Conservation (phyloP, 768 basidiomycete genomes). For the Chalciporus chontae region DNA sequence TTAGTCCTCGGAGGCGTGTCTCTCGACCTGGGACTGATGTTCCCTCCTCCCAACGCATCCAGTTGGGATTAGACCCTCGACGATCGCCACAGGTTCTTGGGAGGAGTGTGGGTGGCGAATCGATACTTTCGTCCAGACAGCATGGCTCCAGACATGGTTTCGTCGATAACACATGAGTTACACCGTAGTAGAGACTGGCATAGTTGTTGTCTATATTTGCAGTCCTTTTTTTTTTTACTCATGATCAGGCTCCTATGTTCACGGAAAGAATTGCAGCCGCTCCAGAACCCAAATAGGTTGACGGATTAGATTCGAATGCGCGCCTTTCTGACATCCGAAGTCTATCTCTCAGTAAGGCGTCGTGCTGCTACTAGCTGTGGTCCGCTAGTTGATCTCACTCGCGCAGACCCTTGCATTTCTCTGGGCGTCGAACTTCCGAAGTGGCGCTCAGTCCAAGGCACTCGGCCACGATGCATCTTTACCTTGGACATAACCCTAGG, state of each 20-base stretch:
- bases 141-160: constrained; percentile 6
- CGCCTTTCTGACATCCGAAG: too few relatives aligned
- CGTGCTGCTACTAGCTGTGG: too few relatives aligned
- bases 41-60: constrained; percentile 32
- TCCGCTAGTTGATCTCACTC: too few relatives aligned
- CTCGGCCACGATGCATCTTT: constrained; percentile 62
- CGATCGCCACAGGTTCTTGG: constrained; percentile 18
- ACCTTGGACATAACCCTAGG: constrained; percentile 65
- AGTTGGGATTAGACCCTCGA: constrained; percentile 42
- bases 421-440: neutral
- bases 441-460: neutral
- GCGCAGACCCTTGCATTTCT: neutral
- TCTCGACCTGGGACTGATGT: constrained; percentile 35
- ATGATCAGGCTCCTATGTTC: too few relatives aligned
- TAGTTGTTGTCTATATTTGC: too few relatives aligned
- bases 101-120: constrained; percentile 18
- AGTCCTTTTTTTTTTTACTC: too few relatives aligned
- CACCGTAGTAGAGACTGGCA: neutral
- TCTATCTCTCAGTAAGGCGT: too few relatives aligned
- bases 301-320: too few relatives aligned
- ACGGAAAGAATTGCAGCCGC: too few relatives aligned
- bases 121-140: constrained; percentile 17
- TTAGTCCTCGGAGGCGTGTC: constrained; percentile 11
- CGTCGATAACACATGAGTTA: constrained; percentile 12
- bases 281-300: too few relatives aligned